A percentile compares a stretch with the other conserved stretches of the same genome.
Conservation (phyloP, 192 early-diverging fungal species). For the Nowakowskiella sp. region DNA sequence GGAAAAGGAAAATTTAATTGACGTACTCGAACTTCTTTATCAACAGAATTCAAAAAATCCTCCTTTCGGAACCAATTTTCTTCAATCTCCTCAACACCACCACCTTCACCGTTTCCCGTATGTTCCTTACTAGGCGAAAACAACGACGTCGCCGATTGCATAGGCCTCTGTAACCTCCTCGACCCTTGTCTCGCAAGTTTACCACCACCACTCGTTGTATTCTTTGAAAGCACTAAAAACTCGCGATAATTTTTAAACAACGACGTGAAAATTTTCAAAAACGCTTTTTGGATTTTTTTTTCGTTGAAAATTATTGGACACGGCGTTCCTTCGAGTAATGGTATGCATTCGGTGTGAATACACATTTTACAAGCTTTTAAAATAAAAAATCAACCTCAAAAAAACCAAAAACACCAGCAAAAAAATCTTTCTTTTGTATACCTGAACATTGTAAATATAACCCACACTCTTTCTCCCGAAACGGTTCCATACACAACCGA, state of each 20-base stretch:
- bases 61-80: conserved; percentile 53
- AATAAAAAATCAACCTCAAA: conserved; percentile 31
- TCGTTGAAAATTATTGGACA: conserved; percentile 63
- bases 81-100: conserved; percentile 22
- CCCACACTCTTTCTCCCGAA: no score
- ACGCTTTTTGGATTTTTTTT: conserved; percentile 50
- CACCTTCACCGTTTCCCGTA: conserved; percentile 4
- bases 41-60: conserved; percentile 47
- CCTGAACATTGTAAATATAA: no score
- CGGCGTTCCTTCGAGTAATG: conserved; percentile 31
- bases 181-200: background rate
- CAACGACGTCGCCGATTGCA: no score
- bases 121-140: no score
- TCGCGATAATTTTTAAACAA: conserved; percentile 62
- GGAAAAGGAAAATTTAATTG: background rate
- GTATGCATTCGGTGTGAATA: conserved; percentile 36
- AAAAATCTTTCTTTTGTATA: no score
- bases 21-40: conserved; percentile 44
- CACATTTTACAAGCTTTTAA: conserved; percentile 49
- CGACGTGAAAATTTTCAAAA: conserved; percentile 69
- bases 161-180: conserved; percentile 5
- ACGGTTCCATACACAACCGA: no score
- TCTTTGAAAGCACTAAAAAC: conserved; percentile 37
- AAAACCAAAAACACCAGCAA: conserved; percentile 15
- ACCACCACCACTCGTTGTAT: conserved; percentile 17